phyloP scores from a whole-genome alignment of 129 eudicot genomes.

The Flaveria trinervia region DNA sequence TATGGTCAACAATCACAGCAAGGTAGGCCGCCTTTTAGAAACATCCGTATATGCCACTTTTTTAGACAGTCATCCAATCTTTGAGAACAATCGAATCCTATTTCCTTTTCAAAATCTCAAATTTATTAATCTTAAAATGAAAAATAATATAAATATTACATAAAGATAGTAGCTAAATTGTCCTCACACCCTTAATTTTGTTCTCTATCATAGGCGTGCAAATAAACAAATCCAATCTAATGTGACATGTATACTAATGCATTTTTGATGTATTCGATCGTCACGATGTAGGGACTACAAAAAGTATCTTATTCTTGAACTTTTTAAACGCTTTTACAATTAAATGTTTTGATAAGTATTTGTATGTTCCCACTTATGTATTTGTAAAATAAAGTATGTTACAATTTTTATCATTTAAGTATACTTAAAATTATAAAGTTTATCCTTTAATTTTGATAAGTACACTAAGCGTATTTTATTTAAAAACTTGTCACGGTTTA shows the following conservation, averaged over 20 bases:
- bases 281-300: not conserved
- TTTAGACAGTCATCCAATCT: constrained; percentile 5
- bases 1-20: constrained; percentile 29
- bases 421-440: too few relatives aligned
- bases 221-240: not conserved
- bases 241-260: not conserved
- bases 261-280: not conserved
- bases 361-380: not conserved
- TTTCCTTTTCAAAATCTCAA: not conserved
- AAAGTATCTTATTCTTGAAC: not conserved
- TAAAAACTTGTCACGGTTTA: too few relatives aligned
- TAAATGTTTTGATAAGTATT: not conserved
- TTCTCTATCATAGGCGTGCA: not conserved
- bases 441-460: too few relatives aligned
- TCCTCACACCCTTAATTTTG: not conserved
- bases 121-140: not conserved
- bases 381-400: too few relatives aligned
- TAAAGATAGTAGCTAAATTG: not conserved
- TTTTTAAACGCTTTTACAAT: not conserved
- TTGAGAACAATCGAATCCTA: constrained; percentile 13
- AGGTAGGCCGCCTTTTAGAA: constrained; percentile 25
- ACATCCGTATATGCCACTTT: constrained; percentile 1
- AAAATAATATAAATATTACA: constrained; percentile 1
- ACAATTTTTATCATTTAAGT: too few relatives aligned
- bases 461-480: too few relatives aligned